A percentile compares a stretch with the other conserved stretches of the same genome.
These are phyloP conservation scores for Colletotrichum destructivum DNA, from an alignment of 2,329 filamentous ascomycete species.

Conservation along the genomic window DNA sequence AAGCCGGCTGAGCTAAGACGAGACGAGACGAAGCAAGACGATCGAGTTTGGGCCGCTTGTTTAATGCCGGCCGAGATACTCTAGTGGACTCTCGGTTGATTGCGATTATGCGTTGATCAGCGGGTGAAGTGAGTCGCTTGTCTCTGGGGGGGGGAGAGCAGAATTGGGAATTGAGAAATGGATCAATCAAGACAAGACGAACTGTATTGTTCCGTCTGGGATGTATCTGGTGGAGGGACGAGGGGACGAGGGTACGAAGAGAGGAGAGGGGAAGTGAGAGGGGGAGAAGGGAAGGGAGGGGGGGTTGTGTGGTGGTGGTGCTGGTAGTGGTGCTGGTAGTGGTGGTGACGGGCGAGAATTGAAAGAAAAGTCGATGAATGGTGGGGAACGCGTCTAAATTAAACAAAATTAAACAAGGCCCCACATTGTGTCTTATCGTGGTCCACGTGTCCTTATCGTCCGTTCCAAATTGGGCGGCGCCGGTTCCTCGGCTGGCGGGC, in stretches of 20 bases:
- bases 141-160: not conserved
- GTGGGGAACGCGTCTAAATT: conserved; percentile 14
- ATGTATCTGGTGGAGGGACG: not conserved
- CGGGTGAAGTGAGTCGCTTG: not conserved
- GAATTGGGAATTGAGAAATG: not conserved
- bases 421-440: conserved; percentile 26
- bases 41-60: not conserved
- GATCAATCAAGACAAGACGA: conserved; percentile 9
- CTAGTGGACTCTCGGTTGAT: not conserved
- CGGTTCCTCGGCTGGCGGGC: conserved; percentile 28
- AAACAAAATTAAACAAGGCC: conserved; percentile 11
- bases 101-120: not conserved
- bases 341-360: not conserved
- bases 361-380: not conserved
- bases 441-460: conserved; percentile 42
- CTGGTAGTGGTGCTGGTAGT: too few species aligned
- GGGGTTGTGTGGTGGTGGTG: not conserved
- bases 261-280: not conserved
- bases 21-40: not conserved
- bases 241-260: not conserved
- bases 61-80: not conserved
- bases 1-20: not conserved
- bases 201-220: not conserved
- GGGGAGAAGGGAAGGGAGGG: not conserved
- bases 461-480: conserved; percentile 20